These are phyloP conservation scores for Fusarium mexicanum DNA, from an alignment of 2,329 filamentous ascomycete species.

Conservation along the genomic window DNA sequence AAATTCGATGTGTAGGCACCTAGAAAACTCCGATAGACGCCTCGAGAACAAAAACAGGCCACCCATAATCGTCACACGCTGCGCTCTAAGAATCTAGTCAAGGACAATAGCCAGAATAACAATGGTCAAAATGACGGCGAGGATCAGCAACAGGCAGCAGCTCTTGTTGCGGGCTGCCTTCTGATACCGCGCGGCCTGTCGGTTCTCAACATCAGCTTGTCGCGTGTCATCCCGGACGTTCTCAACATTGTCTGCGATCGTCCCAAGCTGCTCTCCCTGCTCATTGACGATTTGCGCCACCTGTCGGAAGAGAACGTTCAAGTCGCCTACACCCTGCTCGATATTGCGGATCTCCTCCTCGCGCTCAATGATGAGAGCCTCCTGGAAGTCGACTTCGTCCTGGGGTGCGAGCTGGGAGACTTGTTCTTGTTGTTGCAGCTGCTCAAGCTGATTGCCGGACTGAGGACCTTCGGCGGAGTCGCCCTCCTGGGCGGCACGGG, in stretches of 20 bases:
- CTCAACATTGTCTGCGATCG: conserved; percentile 89
- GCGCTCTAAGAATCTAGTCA: conserved; percentile 58
- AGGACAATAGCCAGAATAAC: conserved; percentile 87
- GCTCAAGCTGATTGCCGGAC: conserved; percentile 57
- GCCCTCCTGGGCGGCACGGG: conserved; percentile 80
- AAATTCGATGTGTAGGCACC: conserved; percentile 30
- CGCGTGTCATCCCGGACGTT: conserved; percentile 82
- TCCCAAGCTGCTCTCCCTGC: conserved; percentile 88
- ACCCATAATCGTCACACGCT: conserved; percentile 22
- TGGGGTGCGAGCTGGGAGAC: conserved; percentile 86
- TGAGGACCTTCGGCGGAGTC: conserved; percentile 50
- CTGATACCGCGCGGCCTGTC: conserved; percentile 89
- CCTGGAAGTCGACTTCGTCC: conserved; percentile 97
- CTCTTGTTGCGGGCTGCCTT: conserved; percentile 95
- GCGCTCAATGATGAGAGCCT: conserved; percentile 92
- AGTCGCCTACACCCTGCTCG: conserved; percentile 92
- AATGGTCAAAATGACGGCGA: conserved; percentile 89
- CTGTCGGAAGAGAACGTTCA: conserved; percentile 97
- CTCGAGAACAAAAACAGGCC: conserved; percentile 27
- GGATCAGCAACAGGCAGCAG: conserved; percentile 88
- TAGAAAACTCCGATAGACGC: conserved; percentile 42
- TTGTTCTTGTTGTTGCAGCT: conserved; percentile 71
- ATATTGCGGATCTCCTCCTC: conserved; percentile 98
- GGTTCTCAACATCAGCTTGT: conserved; percentile 86
- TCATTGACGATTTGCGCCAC: conserved; percentile 97